Percentiles rank a stretch among this genome's conserved stretches.
phyloP scores from a whole-genome alignment of 2,329 filamentous ascomycete genomes.

The Calonectria pseudoreteaudii region DNA sequence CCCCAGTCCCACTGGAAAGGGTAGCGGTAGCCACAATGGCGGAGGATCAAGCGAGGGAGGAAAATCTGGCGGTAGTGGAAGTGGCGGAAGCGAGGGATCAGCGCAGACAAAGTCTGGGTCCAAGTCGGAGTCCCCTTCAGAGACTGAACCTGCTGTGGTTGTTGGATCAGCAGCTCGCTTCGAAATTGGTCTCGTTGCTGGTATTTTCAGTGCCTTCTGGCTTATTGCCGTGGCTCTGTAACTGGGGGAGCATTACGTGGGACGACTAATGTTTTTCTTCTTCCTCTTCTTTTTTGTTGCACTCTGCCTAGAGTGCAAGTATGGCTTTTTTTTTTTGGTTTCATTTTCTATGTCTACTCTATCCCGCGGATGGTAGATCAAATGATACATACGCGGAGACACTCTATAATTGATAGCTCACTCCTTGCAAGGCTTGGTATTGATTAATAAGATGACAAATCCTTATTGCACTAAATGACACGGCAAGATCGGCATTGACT shows the following conservation, averaged over 20 bases:
- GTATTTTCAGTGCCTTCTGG: constrained; percentile 40
- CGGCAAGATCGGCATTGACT: neutral
- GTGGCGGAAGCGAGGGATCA: neutral
- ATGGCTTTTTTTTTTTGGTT: neutral
- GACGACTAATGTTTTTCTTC: neutral
- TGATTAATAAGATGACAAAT: neutral
- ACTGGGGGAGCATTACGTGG: neutral
- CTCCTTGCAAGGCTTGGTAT: neutral
- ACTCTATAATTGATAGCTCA: neutral
- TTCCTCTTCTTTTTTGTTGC: neutral
- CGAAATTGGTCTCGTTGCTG: constrained; percentile 41
- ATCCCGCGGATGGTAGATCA: neutral
- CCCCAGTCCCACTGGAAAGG: neutral
- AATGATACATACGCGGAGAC: neutral
- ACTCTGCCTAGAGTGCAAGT: neutral
- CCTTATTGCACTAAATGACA: neutral
- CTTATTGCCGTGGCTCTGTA: constrained; percentile 37
- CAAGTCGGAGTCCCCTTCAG: neutral
- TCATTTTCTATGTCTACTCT: neutral
- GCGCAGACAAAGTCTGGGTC: neutral
- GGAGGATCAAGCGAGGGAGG: constrained; percentile 15
- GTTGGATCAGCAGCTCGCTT: constrained; percentile 30
- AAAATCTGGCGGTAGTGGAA: neutral
- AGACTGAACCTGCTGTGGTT: constrained; percentile 23
- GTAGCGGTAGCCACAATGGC: neutral